Evolutionary conservation across 2,329 filamentous ascomycete genomes (phyloP), one percentile per base, ranked within the genome.

Genomic region (Escovopsis sp.): DNA sequence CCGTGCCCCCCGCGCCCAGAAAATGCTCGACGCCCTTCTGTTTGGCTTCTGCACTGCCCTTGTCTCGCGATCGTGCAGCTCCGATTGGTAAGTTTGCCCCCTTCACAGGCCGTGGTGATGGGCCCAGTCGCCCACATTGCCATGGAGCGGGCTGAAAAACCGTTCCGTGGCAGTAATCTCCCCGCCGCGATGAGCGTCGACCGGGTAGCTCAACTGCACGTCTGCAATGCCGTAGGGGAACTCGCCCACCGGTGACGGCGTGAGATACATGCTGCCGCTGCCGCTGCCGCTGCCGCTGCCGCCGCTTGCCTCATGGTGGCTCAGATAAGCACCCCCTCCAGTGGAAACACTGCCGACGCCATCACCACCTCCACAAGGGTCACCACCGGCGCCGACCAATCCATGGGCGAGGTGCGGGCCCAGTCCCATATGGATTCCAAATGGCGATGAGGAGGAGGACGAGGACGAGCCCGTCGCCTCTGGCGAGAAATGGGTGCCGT

Each of bases 161-260:
- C 35, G 38, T 36, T 33, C 36, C 18, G 39, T 32, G 15, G 35
- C 44, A 36, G 28, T 18, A 37, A 44, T 28, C 12, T 44, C 41
- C 12, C 26, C 28, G 32, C 33, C 33, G 23, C 30, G 36, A 15
- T 15, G 15, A 38, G 36, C 40, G 4, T 46, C 45, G 39, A 48
- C 47, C 37, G 49, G 46, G 49, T 53, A 57, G 48, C 52, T 48
- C 37, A 52, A 47, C 37, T 53, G 51, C 45, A 56, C 48, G 38
- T 56, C 53, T 43, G 42, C 47, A 44, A 56, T 43, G 34, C 43
- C 46, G 33, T 52, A 57, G 12, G 55, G 55, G 37, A 51, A 56
- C 36, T 49, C 46, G 42, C 48, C 46, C 33, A 35, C 18, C 34
- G 42, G 53, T 39, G 48, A 45, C 30, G 48, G 43, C 9, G 43